A percentile compares a stretch with the other conserved stretches of the same genome.
Evolutionary conservation across 2,329 filamentous ascomycete species (phyloP).

Genomic region (Aspergillus sp.): DNA sequence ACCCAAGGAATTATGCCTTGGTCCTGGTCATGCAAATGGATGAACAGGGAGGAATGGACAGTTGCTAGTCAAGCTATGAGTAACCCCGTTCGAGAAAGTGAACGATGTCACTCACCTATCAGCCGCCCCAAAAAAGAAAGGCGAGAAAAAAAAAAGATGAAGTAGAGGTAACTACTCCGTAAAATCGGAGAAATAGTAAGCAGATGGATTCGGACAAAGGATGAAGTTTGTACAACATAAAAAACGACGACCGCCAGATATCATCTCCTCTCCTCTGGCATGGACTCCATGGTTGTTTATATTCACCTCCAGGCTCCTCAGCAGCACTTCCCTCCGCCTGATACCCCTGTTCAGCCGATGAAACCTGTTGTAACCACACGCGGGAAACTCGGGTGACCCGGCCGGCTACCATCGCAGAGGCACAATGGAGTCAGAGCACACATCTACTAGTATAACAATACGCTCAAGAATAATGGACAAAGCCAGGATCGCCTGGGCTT

Average conservation of each 20-base stretch:
- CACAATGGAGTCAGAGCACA: background rate
- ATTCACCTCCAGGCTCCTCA: background rate
- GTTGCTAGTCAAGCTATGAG: no score
- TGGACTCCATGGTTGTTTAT: conserved; percentile 3
- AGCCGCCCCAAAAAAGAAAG: background rate
- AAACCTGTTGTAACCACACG: conserved; percentile 20
- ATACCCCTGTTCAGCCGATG: conserved; percentile 9
- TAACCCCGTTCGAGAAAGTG: background rate
- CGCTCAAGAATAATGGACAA: background rate
- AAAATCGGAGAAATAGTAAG: background rate
- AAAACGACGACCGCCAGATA: background rate
- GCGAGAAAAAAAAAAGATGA: background rate
- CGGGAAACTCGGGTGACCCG: conserved; percentile 19
- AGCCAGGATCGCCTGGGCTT: background rate
- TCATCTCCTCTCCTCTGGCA: background rate
- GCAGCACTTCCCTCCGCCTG: background rate
- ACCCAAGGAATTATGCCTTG: background rate
- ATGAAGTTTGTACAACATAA: background rate
- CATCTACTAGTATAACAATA: background rate
- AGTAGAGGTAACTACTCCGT: background rate
- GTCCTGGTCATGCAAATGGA: background rate
- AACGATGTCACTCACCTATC: background rate
- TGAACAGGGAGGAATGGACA: no score
- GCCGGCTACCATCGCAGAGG: background rate
- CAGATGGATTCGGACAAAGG: background rate